These are phyloP conservation scores for Sporisorium sorghi DNA, from an alignment of 1,284 basidiomycete genomes.

Conservation along the genomic window DNA sequence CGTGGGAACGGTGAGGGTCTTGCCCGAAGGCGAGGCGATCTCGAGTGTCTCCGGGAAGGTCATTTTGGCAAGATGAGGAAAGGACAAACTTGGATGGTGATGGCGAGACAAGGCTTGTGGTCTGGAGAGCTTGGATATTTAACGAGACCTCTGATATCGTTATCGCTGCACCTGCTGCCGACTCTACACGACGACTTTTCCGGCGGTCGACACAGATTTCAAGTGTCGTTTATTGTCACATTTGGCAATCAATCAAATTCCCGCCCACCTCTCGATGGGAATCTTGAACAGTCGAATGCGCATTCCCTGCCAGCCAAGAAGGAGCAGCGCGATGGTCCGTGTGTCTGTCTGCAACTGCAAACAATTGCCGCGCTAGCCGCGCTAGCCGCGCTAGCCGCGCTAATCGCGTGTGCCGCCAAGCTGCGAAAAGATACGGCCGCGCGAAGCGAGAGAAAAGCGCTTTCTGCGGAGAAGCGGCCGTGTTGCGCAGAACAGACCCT, in stretches of 20 bases:
- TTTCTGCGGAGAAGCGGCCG: neutral
- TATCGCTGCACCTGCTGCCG: neutral
- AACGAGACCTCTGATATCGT: neutral
- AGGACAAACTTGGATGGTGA: no score
- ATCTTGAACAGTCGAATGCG: no score
- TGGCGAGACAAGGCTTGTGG: no score
- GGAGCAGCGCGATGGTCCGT: constrained; percentile 2
- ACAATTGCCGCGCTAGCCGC: constrained; percentile 22
- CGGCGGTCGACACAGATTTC: neutral
- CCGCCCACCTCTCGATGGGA: no score
- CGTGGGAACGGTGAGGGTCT: constrained; percentile 46
- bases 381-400: constrained; percentile 38
- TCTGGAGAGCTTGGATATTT: no score
- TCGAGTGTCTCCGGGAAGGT: constrained; percentile 41
- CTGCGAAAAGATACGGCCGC: neutral
- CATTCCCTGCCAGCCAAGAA: neutral
- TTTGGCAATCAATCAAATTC: neutral
- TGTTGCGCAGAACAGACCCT: neutral
- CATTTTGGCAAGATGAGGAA: constrained; percentile 14
- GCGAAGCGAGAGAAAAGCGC: neutral
- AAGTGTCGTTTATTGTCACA: no score
- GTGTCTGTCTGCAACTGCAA: neutral
- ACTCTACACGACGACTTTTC: neutral
- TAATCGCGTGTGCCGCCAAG: constrained; percentile 21
- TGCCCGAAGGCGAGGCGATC: constrained; percentile 65